These are phyloP conservation scores for Przewalskia tangutica DNA, from an alignment of 257 asterid species.

Conservation along the genomic window DNA sequence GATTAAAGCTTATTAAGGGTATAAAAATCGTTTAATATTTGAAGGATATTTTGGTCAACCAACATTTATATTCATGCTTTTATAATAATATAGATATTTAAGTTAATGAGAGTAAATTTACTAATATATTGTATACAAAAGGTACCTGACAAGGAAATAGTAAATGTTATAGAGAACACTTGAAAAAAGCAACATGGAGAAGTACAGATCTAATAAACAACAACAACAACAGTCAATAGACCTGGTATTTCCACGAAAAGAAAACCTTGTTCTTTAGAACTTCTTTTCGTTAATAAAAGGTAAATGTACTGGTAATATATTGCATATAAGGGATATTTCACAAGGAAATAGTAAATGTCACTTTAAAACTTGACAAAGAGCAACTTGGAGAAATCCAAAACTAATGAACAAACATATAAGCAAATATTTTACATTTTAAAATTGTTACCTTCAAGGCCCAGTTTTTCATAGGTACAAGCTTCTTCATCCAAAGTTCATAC, in stretches of 20 bases:
- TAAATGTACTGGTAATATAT: neutral
- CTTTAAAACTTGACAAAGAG: neutral
- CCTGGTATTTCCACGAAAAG: neutral
- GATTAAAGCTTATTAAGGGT: too few relatives aligned
- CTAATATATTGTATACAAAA: neutral
- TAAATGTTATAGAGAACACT: neutral
- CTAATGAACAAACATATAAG: neutral
- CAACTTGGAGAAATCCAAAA: neutral
- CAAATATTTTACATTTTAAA: neutral
- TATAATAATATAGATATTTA: too few relatives aligned
- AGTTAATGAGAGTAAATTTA: neutral
- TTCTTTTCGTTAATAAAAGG: neutral
- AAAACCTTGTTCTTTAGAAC: neutral
- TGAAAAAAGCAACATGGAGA: neutral
- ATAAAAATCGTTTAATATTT: too few relatives aligned
- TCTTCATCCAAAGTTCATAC: constrained; percentile 63
- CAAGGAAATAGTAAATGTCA: neutral
- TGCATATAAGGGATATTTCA: neutral
- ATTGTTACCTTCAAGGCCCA: constrained; percentile 39
- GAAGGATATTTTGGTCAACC: too few relatives aligned
- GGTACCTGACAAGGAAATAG: neutral
- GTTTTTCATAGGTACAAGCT: constrained; percentile 32
- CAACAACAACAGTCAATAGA: neutral
- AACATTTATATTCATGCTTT: too few relatives aligned
- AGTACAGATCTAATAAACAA: neutral